These are phyloP conservation scores for Pseudogymnoascus sp. DNA, from an alignment of 2,329 filamentous ascomycete genomes.

Conservation along the genomic window DNA sequence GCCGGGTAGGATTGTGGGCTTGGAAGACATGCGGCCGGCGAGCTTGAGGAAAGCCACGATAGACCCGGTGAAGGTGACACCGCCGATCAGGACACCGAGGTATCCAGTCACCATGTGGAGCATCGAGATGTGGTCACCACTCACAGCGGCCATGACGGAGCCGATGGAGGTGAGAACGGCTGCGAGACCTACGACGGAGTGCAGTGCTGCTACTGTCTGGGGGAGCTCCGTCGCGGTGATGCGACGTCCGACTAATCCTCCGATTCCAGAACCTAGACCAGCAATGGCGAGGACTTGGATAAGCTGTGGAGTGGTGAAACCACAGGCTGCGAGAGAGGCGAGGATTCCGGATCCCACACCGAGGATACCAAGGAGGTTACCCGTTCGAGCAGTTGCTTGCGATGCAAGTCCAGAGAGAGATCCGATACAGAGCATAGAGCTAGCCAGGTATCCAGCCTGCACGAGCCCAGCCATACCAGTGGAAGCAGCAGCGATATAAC, in stretches of 20 bases:
- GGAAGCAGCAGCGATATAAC: slow-evolving; percentile 69
- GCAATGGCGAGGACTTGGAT: slow-evolving; percentile 74
- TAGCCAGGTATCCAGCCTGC: slow-evolving; percentile 80
- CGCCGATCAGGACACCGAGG: slow-evolving; percentile 75
- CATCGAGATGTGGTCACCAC: slow-evolving; percentile 53
- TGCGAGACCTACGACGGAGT: slow-evolving; percentile 83
- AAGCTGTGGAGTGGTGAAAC: slow-evolving; percentile 70
- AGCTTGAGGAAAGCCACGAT: slow-evolving; percentile 87
- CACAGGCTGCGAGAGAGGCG: slow-evolving; percentile 72
- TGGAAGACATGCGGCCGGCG: slow-evolving; percentile 72
- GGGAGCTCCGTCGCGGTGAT: slow-evolving; percentile 85
- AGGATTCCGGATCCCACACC: slow-evolving; percentile 78
- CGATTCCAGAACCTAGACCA: slow-evolving; percentile 47
- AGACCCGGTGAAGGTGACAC: slow-evolving; percentile 84
- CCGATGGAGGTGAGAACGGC: slow-evolving; percentile 84
- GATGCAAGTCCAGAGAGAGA: slow-evolving; percentile 77
- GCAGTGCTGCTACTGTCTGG: slow-evolving; percentile 80
- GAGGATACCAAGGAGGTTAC: slow-evolving; percentile 79
- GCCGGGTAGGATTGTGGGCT: slow-evolving; percentile 63
- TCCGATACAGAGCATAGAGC: slow-evolving; percentile 73
- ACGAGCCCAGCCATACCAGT: slow-evolving; percentile 79
- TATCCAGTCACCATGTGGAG: slow-evolving; percentile 82
- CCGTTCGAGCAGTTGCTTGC: slow-evolving; percentile 73
- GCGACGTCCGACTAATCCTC: slow-evolving; percentile 70
- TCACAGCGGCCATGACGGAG: slow-evolving; percentile 68